phyloP scores from a whole-genome alignment of 2,329 filamentous ascomycete species.

The Raffaelea deltoideospora region DNA sequence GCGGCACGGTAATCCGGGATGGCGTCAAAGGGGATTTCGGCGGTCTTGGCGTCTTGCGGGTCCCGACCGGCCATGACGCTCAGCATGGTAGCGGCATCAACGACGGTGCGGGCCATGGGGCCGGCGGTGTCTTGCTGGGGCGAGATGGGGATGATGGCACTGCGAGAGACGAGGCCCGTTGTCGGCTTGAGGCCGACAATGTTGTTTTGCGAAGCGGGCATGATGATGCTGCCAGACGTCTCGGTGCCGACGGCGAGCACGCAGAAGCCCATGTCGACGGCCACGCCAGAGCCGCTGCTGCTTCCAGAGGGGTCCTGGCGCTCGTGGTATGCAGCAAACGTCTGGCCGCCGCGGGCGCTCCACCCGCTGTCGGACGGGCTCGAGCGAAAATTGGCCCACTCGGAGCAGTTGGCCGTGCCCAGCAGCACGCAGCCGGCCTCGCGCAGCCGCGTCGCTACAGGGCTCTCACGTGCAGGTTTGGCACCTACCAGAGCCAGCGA shows the following conservation, averaged over 20 bases:
- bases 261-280: constrained; percentile 42
- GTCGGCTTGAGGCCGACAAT: constrained; percentile 56
- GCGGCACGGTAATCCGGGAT: constrained; percentile 3
- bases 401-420: constrained; percentile 8
- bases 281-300: constrained; percentile 45
- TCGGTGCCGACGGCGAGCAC: constrained; percentile 46
- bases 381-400: constrained; percentile 9
- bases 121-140: constrained; percentile 52
- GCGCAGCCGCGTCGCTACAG: constrained; percentile 3
- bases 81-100: constrained; percentile 48
- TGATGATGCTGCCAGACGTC: constrained; percentile 48
- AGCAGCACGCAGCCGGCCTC: constrained; percentile 7
- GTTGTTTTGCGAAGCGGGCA: constrained; percentile 37
- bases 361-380: constrained; percentile 8
- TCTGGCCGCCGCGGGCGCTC: constrained; percentile 9
- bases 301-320: constrained; percentile 34
- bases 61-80: constrained; percentile 49
- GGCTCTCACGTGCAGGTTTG: constrained; percentile 11
- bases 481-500: constrained; percentile 40
- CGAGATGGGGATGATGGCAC: constrained; percentile 51
- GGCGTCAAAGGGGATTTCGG: constrained; percentile 37
- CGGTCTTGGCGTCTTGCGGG: constrained; percentile 47
- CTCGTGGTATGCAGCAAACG: constrained; percentile 6
- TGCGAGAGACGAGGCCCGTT: constrained; percentile 46
- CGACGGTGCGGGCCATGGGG: constrained; percentile 47